A percentile compares a stretch with the other conserved stretches of the same genome.
These are phyloP conservation scores for Boletellus emodensis DNA, from an alignment of 768 basidiomycete genomes.

Conservation along the genomic window DNA sequence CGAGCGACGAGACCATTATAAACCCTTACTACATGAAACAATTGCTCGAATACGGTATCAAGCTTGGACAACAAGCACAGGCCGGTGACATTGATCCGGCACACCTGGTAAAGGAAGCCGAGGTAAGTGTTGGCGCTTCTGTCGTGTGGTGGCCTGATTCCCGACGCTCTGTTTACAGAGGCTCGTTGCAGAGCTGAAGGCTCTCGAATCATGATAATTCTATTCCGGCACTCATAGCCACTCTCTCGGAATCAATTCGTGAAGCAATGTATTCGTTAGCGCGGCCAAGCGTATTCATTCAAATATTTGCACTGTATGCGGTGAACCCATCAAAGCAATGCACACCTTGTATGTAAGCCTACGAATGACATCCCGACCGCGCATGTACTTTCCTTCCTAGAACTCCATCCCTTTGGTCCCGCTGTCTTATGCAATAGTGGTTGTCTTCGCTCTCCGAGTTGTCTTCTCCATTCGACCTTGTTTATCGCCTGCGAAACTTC, in stretches of 20 bases:
- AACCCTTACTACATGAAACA: constrained; percentile 79
- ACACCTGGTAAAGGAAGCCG: constrained; percentile 48
- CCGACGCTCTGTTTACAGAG: constrained; percentile 37
- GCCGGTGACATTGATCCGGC: constrained; percentile 43
- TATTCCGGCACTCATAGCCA: neutral
- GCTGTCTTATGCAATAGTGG: constrained; percentile 20
- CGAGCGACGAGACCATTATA: constrained; percentile 63
- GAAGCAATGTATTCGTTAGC: constrained; percentile 28
- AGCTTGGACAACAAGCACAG: constrained; percentile 44
- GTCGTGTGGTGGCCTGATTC: neutral
- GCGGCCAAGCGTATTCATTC: constrained; percentile 19
- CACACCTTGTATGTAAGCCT: constrained; percentile 29
- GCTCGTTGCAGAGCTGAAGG: constrained; percentile 60
- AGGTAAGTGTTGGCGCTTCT: constrained; percentile 38
- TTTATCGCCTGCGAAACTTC: constrained; percentile 10
- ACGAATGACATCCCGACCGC: constrained; percentile 15
- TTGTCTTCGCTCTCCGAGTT: constrained; percentile 26
- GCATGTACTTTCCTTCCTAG: constrained; percentile 27
- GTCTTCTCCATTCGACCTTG: constrained; percentile 11
- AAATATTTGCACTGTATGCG: constrained; percentile 27
- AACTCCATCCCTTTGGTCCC: constrained; percentile 10
- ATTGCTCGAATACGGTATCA: constrained; percentile 66
- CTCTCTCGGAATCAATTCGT: constrained; percentile 12
- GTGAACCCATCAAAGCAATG: constrained; percentile 23
- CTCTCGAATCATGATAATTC: constrained; percentile 37